Conservation (phyloP, 805 yeast species). For the Starmerella davenportii region DNA sequence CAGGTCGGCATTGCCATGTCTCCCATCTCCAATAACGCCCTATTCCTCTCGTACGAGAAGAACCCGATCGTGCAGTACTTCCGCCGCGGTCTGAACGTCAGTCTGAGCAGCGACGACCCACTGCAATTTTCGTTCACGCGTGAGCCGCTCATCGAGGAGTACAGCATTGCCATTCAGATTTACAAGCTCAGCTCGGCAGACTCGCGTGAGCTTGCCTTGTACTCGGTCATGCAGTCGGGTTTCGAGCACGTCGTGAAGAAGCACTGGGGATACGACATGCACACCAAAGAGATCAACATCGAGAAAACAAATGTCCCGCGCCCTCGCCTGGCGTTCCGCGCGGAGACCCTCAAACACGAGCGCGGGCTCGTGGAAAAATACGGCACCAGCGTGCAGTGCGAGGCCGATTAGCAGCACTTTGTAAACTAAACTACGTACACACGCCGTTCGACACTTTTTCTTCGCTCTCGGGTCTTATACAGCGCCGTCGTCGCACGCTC, state of each 20-base stretch:
- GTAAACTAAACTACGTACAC: too few relatives aligned
- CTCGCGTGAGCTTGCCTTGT: slow-evolving; percentile 90
- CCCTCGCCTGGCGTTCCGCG: slow-evolving; percentile 66
- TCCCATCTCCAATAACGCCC: slow-evolving; percentile 88
- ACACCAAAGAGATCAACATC: slow-evolving; percentile 50
- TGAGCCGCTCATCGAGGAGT: slow-evolving; percentile 94
- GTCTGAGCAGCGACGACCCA: slow-evolving; percentile 94
- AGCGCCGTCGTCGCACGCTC: too few relatives aligned
- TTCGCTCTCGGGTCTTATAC: too few relatives aligned
- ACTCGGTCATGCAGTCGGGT: slow-evolving; percentile 86
- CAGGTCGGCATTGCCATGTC: slow-evolving; percentile 98
- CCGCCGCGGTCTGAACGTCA: slow-evolving; percentile 83
- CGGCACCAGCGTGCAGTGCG: slow-evolving; percentile 5
- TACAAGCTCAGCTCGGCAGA: slow-evolving; percentile 87
- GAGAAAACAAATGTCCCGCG: slow-evolving; percentile 92
- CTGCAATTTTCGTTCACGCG: slow-evolving; percentile 91
- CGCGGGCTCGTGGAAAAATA: slow-evolving; percentile 27
- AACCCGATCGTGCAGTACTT: slow-evolving; percentile 87
- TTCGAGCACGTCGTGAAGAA: slow-evolving; percentile 72
- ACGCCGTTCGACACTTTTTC: too few relatives aligned
- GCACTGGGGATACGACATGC: slow-evolving; percentile 71
- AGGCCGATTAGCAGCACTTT: background rate
- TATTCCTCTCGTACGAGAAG: slow-evolving; percentile 88
- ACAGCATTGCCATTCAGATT: slow-evolving; percentile 95
- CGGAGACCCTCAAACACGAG: slow-evolving; percentile 64